Base-by-base conservation (phyloP, 306 rosid genomes). In the Oxytropis ochrocephala region DNA sequence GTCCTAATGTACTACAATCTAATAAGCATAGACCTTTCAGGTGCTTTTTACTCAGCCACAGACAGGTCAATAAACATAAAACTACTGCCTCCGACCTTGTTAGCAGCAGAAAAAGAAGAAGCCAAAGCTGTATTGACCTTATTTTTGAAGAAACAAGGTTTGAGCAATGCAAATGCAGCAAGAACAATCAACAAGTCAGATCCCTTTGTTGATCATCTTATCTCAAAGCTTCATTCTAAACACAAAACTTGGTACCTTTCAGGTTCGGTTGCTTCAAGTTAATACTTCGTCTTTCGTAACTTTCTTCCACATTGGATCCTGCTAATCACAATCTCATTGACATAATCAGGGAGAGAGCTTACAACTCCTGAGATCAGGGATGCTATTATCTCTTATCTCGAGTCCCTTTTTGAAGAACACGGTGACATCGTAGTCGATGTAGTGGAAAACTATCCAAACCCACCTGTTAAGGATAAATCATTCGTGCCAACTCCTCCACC, bases 331-430 rank as follows among this genome's bases (percentile, higher is more conserved):
- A 46, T 75, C 30, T 65, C 5, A 1, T 56, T 82, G 57, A 33
- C 47, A 48, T 82, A 27, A 50, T 70, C 88, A 94, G 98, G 98
- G 33, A 81, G 97, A 73, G 98, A 94, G 79, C 87, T 94, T 75
- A 86, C 98, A 32, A 90, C 98, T 33, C 90, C 90, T 57, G 96
- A 94, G 85, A 90, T 94, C 64, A 86, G 98, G 72, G 97, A 94
- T 63, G 92, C 87, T 67, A 80, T 94, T 50, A 78, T 74, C 61
- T 82, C 98, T 17, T 87, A 76, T 78, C 97, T 94, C 8, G 98
- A 94, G 44, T 69, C 89, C 61, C 90, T 93, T 64, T 78, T 79
- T 11, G 87, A 90, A 72, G 94, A 85, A 81, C 77, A 88, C 48
- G 96, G 89, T 42, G 14, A 62, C 32, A 60, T 73, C 60, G 72